phyloP scores from a whole-genome alignment of 306 rosid genomes.

The Pyrus pyrifolia region DNA sequence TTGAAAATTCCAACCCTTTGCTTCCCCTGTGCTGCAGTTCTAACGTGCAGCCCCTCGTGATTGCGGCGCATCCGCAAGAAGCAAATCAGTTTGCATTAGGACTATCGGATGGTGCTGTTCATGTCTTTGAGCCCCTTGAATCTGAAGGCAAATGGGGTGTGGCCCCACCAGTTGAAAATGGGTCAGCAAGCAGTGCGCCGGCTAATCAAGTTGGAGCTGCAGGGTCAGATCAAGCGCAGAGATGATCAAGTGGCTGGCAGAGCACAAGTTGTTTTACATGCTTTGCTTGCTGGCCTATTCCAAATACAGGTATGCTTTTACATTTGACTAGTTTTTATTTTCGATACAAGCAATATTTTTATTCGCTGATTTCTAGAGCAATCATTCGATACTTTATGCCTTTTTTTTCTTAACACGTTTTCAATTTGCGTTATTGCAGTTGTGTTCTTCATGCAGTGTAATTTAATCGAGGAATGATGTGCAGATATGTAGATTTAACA shows the following conservation, averaged over 20 bases:
- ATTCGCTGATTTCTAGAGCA: background rate
- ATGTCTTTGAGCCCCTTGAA: constrained; percentile 88
- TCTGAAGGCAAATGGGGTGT: constrained; percentile 94
- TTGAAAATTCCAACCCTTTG: background rate
- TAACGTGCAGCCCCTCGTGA: constrained; percentile 65
- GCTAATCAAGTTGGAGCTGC: constrained; percentile 68
- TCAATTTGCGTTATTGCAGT: constrained; percentile 24
- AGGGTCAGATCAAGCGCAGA: constrained; percentile 76
- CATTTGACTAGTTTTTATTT: constrained; percentile 3
- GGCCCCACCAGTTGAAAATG: constrained; percentile 75
- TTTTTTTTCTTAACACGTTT: constrained; percentile 1
- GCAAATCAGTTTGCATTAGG: constrained; percentile 89
- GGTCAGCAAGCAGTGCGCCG: constrained; percentile 62
- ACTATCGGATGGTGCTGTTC: constrained; percentile 87
- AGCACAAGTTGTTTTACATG: constrained; percentile 69
- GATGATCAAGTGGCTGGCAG: constrained; percentile 52
- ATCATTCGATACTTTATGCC: background rate
- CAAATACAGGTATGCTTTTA: constrained; percentile 33
- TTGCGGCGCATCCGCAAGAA: constrained; percentile 95
- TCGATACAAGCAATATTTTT: background rate
- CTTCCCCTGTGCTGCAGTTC: constrained; percentile 38
- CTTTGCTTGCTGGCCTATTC: constrained; percentile 48
- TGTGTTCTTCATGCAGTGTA: constrained; percentile 34
- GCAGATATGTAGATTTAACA: constrained; percentile 38
- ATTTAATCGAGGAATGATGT: constrained; percentile 29